A percentile compares a stretch with the other conserved stretches of the same genome.
Evolutionary conservation across 2,329 filamentous ascomycete genomes (phyloP).

Genomic region (Botrytis pseudocinerea): DNA sequence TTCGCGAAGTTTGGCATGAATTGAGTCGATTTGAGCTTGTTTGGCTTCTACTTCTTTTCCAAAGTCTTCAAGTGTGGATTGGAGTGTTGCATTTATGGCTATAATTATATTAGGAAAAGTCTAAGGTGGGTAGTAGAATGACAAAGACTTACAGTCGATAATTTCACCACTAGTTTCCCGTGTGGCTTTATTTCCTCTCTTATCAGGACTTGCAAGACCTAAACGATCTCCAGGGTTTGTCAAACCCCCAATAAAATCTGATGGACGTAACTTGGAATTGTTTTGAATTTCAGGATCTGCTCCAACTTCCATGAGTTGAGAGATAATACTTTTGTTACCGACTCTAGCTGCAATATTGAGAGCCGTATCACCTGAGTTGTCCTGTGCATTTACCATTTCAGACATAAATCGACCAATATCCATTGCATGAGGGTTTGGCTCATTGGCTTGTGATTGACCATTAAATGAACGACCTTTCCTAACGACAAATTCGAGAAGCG

Average conservation of each 20-base stretch:
- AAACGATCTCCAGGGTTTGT: constrained; percentile 58
- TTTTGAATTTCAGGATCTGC: constrained; percentile 93
- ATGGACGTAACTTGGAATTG: constrained; percentile 79
- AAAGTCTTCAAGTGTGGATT: constrained; percentile 76
- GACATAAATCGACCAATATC: constrained; percentile 91
- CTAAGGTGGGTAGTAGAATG: background rate
- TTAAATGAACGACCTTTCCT: constrained; percentile 71
- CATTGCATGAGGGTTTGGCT: constrained; percentile 50
- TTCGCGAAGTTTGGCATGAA: constrained; percentile 78
- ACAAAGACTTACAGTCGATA: constrained; percentile 64
- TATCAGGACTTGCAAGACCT: constrained; percentile 47
- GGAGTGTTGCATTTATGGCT: constrained; percentile 82
- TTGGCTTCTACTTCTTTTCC: constrained; percentile 79
- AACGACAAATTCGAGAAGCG: constrained; percentile 90
- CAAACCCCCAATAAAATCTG: constrained; percentile 80
- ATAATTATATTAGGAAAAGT: constrained; percentile 15
- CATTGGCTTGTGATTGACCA: constrained; percentile 47
- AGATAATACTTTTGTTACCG: constrained; percentile 90
- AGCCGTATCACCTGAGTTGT: constrained; percentile 92
- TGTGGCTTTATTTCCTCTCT: constrained; percentile 54
- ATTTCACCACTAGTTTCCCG: constrained; percentile 78
- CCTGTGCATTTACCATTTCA: constrained; percentile 93
- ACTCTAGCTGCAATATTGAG: constrained; percentile 92
- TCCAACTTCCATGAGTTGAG: constrained; percentile 92
- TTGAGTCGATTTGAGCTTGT: constrained; percentile 77